Evolutionary conservation across 768 basidiomycete species (phyloP), one percentile per base, ranked within the genome.

Genomic region (Cystobasidium onofrii): DNA sequence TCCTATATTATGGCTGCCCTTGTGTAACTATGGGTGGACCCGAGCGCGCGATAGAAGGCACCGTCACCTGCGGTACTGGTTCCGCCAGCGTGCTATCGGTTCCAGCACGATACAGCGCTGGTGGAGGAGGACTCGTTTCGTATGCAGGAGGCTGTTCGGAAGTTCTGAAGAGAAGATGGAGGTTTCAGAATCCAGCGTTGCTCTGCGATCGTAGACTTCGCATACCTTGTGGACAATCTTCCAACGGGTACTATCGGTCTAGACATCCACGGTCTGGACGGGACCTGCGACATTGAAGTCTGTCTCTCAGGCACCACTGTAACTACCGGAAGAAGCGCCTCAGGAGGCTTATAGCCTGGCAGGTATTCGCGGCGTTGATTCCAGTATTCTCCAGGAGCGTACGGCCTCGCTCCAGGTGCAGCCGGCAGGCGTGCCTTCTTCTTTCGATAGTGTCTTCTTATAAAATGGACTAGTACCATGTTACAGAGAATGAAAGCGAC

Each of bases 381-480:
- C 65, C 65, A 67, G 34, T 67, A 67, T 67, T 67, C 65, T 18
- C 65, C 65, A 17, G 50, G 25, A n/a, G 39, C 41, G 44, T 67
- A 67, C 2, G 44, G 43, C 23, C 44, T 41, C 1, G 65, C 65
- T 50, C 65, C 65, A 1, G 43, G 43, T n/a, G 65, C 65, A 3
- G 36, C 65, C 3, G 65, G 65, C 31, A 67, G 50, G 20, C 65
- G 43, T 4, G 43, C 23, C 44, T 29, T 46, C 46, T 39, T 43
- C 50, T 54, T 67, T 27, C 29, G 25, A 20, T 41, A 46, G 23
- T 43, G 39, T 25, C 39, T 4, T 17, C 63, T 12, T 2, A 64
- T 17, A n/a, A 36, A 29, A 27, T 9, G 18, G 13, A 46, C 63
- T 17, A 29, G 15, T 13, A 64, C 6, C 27, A 46, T 46, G 63